Evolutionary conservation across 441 rosid genomes (phyloP), one percentile per base, ranked within the genome.

Genomic region (Syzygium malaccense): DNA sequence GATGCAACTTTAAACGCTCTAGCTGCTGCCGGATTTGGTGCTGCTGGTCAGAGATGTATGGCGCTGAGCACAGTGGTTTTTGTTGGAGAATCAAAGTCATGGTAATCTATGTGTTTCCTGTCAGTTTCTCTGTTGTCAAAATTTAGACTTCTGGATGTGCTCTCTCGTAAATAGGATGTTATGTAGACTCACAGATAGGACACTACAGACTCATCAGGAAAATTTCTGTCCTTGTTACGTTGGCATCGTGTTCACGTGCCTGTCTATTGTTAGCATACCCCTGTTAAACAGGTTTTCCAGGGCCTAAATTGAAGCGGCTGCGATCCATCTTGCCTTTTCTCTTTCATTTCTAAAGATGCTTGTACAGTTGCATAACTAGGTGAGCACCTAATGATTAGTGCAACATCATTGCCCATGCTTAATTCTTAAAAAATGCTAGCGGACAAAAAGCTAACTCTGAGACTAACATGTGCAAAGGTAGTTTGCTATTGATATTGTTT

Each of bases 41-140:
- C 99, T 83, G 99, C 99, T 86, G 99, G 99, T 89, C 99, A 96
- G 89, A 95, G 99, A 91, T 97, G 99, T 93, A 97, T 97, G 99
- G 99, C 99, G 32, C 95, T 97, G 32, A 97, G 99, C 93, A 96
- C 97, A 5, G 94, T 96, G 86, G 98, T 97, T 84, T 97, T 97
- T 86, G 99, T 97, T 55, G 99, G 99, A 86, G 92, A 90, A 86
- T 89, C 99, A 64, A 92, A 94, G 86, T 88, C 96, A 90, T 96
- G 98, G 99, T 97, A 95, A 85, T 55, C 87, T 19, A 32, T 23
- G 49, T 32, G 83, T 41, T 75, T 75, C 41, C 83, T 75, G 49
- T 71, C 83, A 71, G 83, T 71, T 41, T 41, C 83, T 71, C 28
- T 68, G 18, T 33, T 20, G n/a, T 53, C 56, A 5, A 85, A 84